These are phyloP conservation scores for Rhodotorula sp. DNA, from an alignment of 1,284 basidiomycete species.

Conservation along the genomic window DNA sequence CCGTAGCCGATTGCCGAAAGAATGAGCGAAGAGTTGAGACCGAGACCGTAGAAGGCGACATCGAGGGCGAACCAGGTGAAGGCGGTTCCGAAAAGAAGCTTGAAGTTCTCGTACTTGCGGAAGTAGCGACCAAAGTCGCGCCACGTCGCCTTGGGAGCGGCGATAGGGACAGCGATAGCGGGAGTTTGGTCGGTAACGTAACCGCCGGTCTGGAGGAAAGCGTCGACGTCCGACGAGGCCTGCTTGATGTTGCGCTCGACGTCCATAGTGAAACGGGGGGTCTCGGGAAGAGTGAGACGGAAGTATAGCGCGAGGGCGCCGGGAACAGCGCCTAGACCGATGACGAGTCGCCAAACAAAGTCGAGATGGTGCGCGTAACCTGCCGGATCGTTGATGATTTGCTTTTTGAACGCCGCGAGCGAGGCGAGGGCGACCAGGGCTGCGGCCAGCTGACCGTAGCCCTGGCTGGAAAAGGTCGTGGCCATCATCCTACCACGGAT, in stretches of 20 bases:
- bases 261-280: slow-evolving; percentile 80
- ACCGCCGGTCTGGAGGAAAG: slow-evolving; percentile 61
- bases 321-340: slow-evolving; percentile 65
- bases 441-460: slow-evolving; percentile 58
- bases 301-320: slow-evolving; percentile 68
- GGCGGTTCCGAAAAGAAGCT: slow-evolving; percentile 63
- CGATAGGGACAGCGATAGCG: slow-evolving; percentile 52
- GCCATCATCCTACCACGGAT: slow-evolving; percentile 68
- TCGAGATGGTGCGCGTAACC: slow-evolving; percentile 50
- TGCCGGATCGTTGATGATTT: slow-evolving; percentile 58
- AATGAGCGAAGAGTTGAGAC: slow-evolving; percentile 71
- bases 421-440: slow-evolving; percentile 68
- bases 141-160: slow-evolving; percentile 57
- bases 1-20: slow-evolving; percentile 57
- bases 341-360: slow-evolving; percentile 55
- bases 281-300: slow-evolving; percentile 70
- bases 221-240: slow-evolving; percentile 65
- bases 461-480: slow-evolving; percentile 13
- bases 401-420: slow-evolving; percentile 65
- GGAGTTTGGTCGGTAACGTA: slow-evolving; percentile 54
- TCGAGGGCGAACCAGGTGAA: slow-evolving; percentile 56
- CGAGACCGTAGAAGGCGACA: slow-evolving; percentile 65
- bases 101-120: slow-evolving; percentile 62
- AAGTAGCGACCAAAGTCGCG: slow-evolving; percentile 65
- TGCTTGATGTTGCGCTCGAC: slow-evolving; percentile 77